Conservation (phyloP, 768 basidiomycete genomes). For the Xerocomus potaroensis region DNA sequence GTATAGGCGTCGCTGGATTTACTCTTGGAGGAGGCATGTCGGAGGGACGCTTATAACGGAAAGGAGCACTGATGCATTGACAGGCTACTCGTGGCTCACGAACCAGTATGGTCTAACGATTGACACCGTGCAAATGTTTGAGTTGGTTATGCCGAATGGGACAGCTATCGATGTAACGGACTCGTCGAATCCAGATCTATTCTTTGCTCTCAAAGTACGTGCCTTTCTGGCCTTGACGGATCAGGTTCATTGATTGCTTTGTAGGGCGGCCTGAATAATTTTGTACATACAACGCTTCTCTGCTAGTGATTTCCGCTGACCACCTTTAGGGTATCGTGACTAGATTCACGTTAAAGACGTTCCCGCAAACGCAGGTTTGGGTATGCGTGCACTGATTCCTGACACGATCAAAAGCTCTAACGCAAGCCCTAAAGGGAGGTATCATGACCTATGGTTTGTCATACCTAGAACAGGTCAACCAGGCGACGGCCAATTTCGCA, state of each 20-base stretch:
- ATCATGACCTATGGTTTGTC: slow-evolving; percentile 28
- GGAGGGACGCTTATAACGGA: not conserved
- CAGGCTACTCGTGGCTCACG: slow-evolving; percentile 41
- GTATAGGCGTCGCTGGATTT: slow-evolving; percentile 56
- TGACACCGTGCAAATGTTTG: slow-evolving; percentile 50
- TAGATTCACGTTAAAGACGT: slow-evolving; percentile 48
- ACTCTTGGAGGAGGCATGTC: slow-evolving; percentile 50
- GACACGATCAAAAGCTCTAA: not conserved
- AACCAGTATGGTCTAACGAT: slow-evolving; percentile 57
- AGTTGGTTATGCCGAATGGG: slow-evolving; percentile 49
- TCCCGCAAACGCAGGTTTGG: slow-evolving; percentile 57
- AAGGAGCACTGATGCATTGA: not conserved
- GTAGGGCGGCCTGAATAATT: slow-evolving; percentile 63
- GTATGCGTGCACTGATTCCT: slow-evolving; percentile 30
- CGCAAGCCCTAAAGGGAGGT: slow-evolving; percentile 45
- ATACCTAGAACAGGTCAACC: slow-evolving; percentile 10
- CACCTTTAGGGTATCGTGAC: slow-evolving; percentile 52
- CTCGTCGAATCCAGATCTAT: slow-evolving; percentile 34
- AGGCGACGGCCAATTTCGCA: slow-evolving; percentile 20
- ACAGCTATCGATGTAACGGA: slow-evolving; percentile 34
- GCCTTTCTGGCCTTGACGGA: not conserved
- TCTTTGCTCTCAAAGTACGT: slow-evolving; percentile 39
- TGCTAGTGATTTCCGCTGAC: not conserved
- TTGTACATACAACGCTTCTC: slow-evolving; percentile 29
- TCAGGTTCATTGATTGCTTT: not conserved